These are phyloP conservation scores for Batrachochytrium dendrobatidis DNA, from an alignment of 371 early-diverging fungal species.

Conservation along the genomic window DNA sequence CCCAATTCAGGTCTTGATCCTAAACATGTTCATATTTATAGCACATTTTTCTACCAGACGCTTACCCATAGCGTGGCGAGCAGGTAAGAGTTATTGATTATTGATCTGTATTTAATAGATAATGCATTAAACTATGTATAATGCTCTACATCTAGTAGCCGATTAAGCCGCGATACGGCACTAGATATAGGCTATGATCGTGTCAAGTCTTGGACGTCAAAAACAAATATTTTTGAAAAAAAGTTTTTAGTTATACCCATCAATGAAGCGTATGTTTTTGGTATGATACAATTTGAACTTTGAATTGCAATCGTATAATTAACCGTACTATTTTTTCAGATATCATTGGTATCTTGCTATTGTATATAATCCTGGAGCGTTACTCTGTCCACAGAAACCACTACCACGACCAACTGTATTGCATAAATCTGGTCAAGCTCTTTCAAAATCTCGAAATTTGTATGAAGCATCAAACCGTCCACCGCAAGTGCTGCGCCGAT, in stretches of 20 bases:
- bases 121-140: neutral
- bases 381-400: constrained; percentile 15
- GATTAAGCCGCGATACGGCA: too few species aligned
- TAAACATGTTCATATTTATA: constrained; percentile 45
- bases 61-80: constrained; percentile 23
- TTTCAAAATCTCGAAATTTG: too few species aligned
- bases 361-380: constrained; percentile 47
- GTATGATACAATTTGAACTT: neutral
- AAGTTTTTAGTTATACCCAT: constrained; percentile 58
- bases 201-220: constrained; percentile 57
- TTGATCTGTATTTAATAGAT: neutral
- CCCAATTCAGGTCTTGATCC: neutral
- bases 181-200: constrained; percentile 25
- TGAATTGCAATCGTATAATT: neutral
- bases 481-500: too few species aligned
- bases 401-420: too few species aligned
- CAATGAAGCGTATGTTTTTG: constrained; percentile 49
- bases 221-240: constrained; percentile 52
- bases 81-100: too few species aligned
- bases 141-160: constrained; percentile 7
- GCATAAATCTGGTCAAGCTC: too few species aligned
- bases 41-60: constrained; percentile 55
- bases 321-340: constrained; percentile 7
- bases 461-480: too few species aligned
- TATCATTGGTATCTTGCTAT: constrained; percentile 67